Base-by-base conservation (phyloP, 192 early-diverging fungal genomes). In the Pilobolus umbonatus region DNA sequence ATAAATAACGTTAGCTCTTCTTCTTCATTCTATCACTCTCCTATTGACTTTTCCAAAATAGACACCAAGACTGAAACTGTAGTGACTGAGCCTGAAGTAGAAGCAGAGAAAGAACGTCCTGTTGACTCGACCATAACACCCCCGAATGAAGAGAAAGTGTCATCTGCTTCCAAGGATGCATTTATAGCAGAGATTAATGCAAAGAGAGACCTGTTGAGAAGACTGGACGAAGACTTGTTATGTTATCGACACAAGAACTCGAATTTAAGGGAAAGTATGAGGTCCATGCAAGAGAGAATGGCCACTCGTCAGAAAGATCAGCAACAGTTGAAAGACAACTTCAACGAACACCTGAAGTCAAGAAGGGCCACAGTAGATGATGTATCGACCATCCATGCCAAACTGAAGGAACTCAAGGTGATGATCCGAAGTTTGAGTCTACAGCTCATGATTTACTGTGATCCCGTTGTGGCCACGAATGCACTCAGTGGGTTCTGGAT, bases 291-390 rank as follows among this genome's bases (percentile, higher is more conserved):
- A 21, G 52, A 54, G 14, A n/a, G 52, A 32, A 54, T 35, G 32
- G 52, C 10, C 5, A 14, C 24, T 32, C 28, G 57, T 11, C 38
- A 59, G 29, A 21, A 54, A 15, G 64, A 66, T 25, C 36, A 48
- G 46, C 45, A 61, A 21, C 58, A 61, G 26, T 25, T 68, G 22
- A 14, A 45, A 26, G 36, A 55, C 25, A 68, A 68, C 53, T 71
- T 61, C 38, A 45, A 56, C 35, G 57, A 60, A 15, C 61, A 71
- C 49, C 22, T 71, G n/a, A 42, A 38, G 14, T 65, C 62, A 2
- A 71, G 75, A 43, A 65, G 77, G 24, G 77, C 77, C 29, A 79
- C 77, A 1, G 55, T 64, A 17, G 77, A 79, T 43, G 72, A 73
- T 36, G 61, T 72, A 8, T 55, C 60, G 6, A 74, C 72, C 21